phyloP scores from a whole-genome alignment of 176 grass and related monocot genomes.

The Oryza glumipatula region DNA sequence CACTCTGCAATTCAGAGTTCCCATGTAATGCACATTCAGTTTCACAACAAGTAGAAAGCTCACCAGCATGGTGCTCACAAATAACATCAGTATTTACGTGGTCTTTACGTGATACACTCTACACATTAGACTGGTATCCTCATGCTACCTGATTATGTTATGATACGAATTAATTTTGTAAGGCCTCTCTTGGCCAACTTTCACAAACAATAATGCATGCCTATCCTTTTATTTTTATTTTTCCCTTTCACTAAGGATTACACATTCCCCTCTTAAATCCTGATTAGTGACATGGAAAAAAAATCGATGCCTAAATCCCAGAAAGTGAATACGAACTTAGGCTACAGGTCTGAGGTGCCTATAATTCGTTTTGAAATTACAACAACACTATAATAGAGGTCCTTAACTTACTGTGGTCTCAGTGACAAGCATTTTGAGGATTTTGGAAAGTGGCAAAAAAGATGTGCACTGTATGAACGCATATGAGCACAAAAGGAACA shows the following conservation, averaged over 20 bases:
- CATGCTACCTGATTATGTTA: not conserved
- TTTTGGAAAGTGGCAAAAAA: slow-evolving; percentile 9
- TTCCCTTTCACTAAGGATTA: slow-evolving; percentile 9
- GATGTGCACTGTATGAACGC: not conserved
- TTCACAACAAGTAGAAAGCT: no score
- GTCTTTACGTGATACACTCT: not conserved
- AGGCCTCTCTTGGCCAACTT: not conserved
- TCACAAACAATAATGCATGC: not conserved
- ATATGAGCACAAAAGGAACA: slow-evolving; percentile 8
- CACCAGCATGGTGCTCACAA: not conserved
- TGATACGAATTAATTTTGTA: not conserved
- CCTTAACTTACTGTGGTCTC: slow-evolving; percentile 17
- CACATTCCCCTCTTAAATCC: slow-evolving; percentile 2
- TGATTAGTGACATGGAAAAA: slow-evolving; percentile 12
- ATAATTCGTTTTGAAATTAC: not conserved
- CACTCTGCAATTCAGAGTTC: not conserved
- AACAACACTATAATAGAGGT: not conserved
- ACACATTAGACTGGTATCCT: slow-evolving; percentile 11
- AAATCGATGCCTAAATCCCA: not conserved
- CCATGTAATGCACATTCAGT: not conserved
- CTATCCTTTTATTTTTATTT: slow-evolving; percentile 14
- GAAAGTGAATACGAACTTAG: not conserved
- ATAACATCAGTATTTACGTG: not conserved
- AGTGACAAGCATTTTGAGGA: slow-evolving; percentile 6
- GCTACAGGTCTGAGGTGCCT: not conserved